Percentiles rank a stretch among this genome's conserved stretches.
Conservation (phyloP, 441 rosid genomes). For the Rhodomyrtus psidioides region DNA sequence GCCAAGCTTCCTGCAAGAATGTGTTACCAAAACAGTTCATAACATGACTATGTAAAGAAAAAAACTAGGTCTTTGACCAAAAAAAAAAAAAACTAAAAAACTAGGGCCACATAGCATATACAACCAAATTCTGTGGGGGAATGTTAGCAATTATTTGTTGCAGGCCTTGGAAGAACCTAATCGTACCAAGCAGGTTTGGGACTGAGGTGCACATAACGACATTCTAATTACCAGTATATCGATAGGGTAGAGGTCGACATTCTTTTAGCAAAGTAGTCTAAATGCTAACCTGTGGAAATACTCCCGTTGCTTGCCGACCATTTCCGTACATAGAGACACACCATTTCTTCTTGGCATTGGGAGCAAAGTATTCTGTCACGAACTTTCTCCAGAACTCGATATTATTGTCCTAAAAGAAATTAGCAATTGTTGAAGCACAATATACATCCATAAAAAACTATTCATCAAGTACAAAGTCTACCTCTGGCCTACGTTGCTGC, state of each 20-base stretch:
- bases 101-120: not conserved
- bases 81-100: not conserved
- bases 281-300: slow-evolving; percentile 47
- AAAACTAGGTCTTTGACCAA: not conserved
- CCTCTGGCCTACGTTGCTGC: slow-evolving; percentile 96
- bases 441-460: not conserved
- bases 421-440: not conserved
- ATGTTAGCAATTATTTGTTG: not conserved
- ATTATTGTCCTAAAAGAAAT: slow-evolving; percentile 34
- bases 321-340: slow-evolving; percentile 54
- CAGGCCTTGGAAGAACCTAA: not conserved
- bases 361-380: slow-evolving; percentile 53
- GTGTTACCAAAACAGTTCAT: not conserved
- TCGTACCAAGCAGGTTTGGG: not conserved
- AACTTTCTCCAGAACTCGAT: slow-evolving; percentile 58
- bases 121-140: not conserved
- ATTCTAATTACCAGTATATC: not conserved
- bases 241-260: not conserved
- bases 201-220: not conserved
- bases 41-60: not conserved
- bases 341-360: slow-evolving; percentile 57
- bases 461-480: slow-evolving; percentile 23
- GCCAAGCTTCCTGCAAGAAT: slow-evolving; percentile 89
- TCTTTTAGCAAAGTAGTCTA: not conserved
- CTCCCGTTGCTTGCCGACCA: slow-evolving; percentile 58